Percentiles rank a stretch among this genome's conserved stretches.
phyloP scores from a whole-genome alignment of 192 early-diverging fungal genomes.

The Podila clonocystis region DNA sequence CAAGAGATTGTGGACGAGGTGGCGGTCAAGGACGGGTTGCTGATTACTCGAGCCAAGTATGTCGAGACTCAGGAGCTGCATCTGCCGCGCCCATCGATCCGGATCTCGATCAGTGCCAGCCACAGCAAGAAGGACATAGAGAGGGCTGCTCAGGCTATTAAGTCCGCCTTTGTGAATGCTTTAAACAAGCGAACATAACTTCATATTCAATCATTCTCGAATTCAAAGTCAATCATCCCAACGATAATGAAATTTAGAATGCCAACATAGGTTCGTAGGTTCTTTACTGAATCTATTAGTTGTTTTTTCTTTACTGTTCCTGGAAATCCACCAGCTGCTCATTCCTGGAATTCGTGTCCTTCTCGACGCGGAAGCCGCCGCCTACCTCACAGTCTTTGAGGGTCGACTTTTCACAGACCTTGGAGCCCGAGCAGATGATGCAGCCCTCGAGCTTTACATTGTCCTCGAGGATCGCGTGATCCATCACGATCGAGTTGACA shows the following conservation, averaged over 20 bases:
- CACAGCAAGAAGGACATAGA: slow-evolving; percentile 87
- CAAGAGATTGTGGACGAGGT: slow-evolving; percentile 85
- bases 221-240: too few relatives aligned
- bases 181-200: slow-evolving; percentile 52
- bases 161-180: slow-evolving; percentile 72
- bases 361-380: slow-evolving; percentile 70
- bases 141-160: slow-evolving; percentile 81
- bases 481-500: slow-evolving; percentile 95
- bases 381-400: slow-evolving; percentile 93
- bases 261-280: too few relatives aligned
- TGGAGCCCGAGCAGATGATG: slow-evolving; percentile 85
- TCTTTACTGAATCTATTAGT: not conserved
- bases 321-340: slow-evolving; percentile 53
- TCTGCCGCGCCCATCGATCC: slow-evolving; percentile 82
- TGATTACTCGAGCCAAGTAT: slow-evolving; percentile 91
- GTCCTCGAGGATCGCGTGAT: slow-evolving; percentile 94
- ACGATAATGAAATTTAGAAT: too few relatives aligned
- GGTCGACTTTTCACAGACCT: slow-evolving; percentile 75
- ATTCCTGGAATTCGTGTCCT: slow-evolving; percentile 64
- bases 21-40: slow-evolving; percentile 79
- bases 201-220: not conserved
- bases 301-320: slow-evolving; percentile 26
- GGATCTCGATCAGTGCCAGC: slow-evolving; percentile 78
- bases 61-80: slow-evolving; percentile 82
- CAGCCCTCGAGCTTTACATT: slow-evolving; percentile 88